These are phyloP conservation scores for Jatropha multifida DNA, from an alignment of 441 rosid species.

Conservation along the genomic window DNA sequence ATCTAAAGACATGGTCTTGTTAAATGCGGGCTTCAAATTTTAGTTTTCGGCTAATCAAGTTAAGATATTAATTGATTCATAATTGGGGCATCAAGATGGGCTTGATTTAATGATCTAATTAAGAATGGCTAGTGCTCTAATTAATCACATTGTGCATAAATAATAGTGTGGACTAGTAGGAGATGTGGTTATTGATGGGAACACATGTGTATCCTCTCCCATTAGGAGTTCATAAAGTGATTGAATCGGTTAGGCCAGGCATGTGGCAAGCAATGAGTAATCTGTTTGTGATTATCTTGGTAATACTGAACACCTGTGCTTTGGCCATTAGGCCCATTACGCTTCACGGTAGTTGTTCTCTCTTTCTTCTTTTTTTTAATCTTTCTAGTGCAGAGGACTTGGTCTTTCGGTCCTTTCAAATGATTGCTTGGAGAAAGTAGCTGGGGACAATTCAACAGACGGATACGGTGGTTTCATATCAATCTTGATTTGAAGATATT, in stretches of 20 bases:
- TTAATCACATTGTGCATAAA: no score
- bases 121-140: background rate
- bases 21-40: no score
- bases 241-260: background rate
- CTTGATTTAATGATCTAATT: no score
- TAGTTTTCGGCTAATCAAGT: no score
- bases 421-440: slow-evolving; percentile 1
- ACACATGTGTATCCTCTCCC: no score
- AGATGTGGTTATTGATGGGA: no score
- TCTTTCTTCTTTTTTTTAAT: background rate
- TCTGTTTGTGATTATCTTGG: background rate
- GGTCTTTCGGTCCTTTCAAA: background rate
- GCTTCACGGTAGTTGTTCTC: background rate
- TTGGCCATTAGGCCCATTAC: no score
- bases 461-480: background rate
- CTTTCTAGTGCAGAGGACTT: slow-evolving; percentile 4
- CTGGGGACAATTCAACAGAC: background rate
- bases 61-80: no score
- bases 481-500: background rate
- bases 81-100: no score
- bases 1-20: slow-evolving; percentile 12
- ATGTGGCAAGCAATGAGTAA: background rate
- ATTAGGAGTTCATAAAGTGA: no score
- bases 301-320: background rate
- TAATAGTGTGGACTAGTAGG: no score